Evolutionary conservation across 2,329 filamentous ascomycete species (phyloP).

Genomic region (Cyclaneusma minus): DNA sequence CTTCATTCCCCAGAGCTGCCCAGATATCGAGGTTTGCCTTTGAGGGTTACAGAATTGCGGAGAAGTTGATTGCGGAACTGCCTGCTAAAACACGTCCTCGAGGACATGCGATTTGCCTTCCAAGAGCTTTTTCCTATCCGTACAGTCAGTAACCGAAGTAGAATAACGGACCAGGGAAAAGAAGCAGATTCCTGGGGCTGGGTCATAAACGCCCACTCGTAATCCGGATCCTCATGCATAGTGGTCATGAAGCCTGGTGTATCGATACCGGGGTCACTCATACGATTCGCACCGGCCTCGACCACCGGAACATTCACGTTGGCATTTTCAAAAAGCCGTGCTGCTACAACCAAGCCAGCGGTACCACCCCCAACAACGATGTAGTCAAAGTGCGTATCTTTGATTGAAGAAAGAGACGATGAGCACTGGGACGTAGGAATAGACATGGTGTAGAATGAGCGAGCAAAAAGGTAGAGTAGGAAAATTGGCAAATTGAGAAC

Average conservation of each 20-base stretch:
- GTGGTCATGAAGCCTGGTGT: slow-evolving; percentile 19
- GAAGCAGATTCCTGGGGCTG: slow-evolving; percentile 18
- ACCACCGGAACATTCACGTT: slow-evolving; percentile 21
- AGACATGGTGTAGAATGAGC: no score
- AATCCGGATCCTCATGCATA: slow-evolving; percentile 18
- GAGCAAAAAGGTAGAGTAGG: no score
- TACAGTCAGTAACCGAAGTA: background rate
- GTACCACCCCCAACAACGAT: slow-evolving; percentile 27
- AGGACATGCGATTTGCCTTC: slow-evolving; percentile 15
- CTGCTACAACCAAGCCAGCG: slow-evolving; percentile 24
- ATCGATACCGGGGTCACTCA: slow-evolving; percentile 18
- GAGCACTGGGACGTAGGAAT: no score
- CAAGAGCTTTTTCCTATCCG: no score
- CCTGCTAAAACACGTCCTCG: slow-evolving; percentile 23
- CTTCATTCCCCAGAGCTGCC: slow-evolving; percentile 22
- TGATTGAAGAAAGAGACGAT: no score
- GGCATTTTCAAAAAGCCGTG: slow-evolving; percentile 22
- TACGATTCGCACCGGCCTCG: slow-evolving; percentile 22
- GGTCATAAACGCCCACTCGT: slow-evolving; percentile 22
- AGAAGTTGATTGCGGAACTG: slow-evolving; percentile 23
- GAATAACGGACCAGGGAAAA: background rate
- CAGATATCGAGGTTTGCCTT: slow-evolving; percentile 22
- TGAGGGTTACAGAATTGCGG: slow-evolving; percentile 10
- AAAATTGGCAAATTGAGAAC: no score
- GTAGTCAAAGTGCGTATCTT: no score